Evolutionary conservation across 345 rosid species (phyloP), one percentile per base, ranked within the genome.

Genomic region (Gossypium bickii): DNA sequence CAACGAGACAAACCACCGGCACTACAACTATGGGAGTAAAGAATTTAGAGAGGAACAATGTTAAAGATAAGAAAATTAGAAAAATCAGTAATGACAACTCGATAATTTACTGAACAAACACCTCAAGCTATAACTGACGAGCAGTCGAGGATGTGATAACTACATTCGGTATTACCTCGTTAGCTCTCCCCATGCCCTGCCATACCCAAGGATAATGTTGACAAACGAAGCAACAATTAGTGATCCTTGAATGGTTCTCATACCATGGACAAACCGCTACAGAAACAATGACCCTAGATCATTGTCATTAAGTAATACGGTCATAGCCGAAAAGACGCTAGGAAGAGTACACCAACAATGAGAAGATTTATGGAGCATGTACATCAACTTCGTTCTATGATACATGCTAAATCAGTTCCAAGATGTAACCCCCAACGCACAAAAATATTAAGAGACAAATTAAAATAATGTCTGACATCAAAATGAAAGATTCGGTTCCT

Each of bases 201-300:
- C 75, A 74, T 82, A 95, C 25, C 99, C 99, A 38, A 93, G 81
- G 69, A 91, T 80, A 53, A 95, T 91, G 84, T 91, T 93, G 80
- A 90, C 49, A 65, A 95, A 91, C 0, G 98, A 91, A 58, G 94
- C 87, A 81, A 95, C 88, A 76, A 95, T 95, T 15, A 95, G 71
- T 4, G 98, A 91, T 73, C 99, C 98, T 78, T 95, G 99, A 78
- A 95, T 86, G n/a, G 97, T 91, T 83, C 99, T 90, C 53, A 95
- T 93, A 7, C 84, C 86, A 76, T 82, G 87, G 43, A 74, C 77
- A 78, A 95, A 95, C 77, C 93, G 86, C 99, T 95, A 88, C 83
- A 85, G 18, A 56, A 77, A 87, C 80, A 84, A 76, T 25, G 60
- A 80, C 61, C 77, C 38, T 38, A 24, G 43, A 76, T 24, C 38